Base-by-base conservation (phyloP, 129 eudicot genomes). In the Pittosporum tobira region DNA sequence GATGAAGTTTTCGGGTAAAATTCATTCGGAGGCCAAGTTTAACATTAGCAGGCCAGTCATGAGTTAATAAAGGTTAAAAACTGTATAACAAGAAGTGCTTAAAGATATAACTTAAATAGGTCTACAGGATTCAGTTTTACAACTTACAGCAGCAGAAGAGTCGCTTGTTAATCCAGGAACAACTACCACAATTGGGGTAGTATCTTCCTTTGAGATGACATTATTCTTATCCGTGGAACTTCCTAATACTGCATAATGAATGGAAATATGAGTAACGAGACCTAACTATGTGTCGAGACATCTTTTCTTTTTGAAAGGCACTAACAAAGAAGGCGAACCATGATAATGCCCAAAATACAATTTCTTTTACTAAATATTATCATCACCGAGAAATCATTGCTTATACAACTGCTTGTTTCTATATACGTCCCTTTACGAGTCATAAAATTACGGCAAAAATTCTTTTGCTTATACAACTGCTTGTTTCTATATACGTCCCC, bases 101-200 rank as follows among this genome's bases (percentile, higher is more conserved):
- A 5, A 13, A 51, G n/a, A 6, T 54, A n/a, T 14, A 56, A 10
- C 7, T 31, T 18, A 15, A 4, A 31, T 38, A 9, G 11, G 8
- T 54, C 18, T 9, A 4, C 25, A 18, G 16, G 19, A 30, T n/a
- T 56, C 11, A 56, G 27, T 56, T 18, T 34, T 36, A 16, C 2
- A 11, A 31, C 61, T 56, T 56, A 56, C 61, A 19, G 61, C 61
- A 30, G 61, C 44, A 31, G 61, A 56, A 56, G 61, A 56, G 31
- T 56, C 61, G 31, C 61, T 56, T 18, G 61, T 56, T 11, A 56
- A 18, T 30, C 61, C 61, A 4, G 61, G 61, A 56, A 56, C 44
- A 44, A 56, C 26, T 30, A 56, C 45, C 45, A 56, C 61, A 31
- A 56, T 56, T 11, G 61, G 61, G 6, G 45, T 56, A 8, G 45